Conservation (phyloP, 805 yeast species). For the Metschnikowia borealis region DNA sequence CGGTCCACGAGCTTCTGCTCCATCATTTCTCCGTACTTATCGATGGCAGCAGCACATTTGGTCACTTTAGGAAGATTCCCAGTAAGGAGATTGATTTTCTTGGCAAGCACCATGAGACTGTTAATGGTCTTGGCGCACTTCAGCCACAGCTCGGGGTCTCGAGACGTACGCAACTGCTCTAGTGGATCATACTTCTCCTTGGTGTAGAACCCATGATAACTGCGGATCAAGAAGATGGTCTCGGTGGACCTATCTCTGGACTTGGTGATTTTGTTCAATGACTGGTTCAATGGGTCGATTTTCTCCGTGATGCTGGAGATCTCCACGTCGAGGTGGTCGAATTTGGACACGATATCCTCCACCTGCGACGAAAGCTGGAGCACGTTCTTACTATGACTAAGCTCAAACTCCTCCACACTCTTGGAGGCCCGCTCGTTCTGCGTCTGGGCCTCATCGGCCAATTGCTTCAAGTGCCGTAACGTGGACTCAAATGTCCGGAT, state of each 20-base stretch:
- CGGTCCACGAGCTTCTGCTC: conserved; percentile 66
- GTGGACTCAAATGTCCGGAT: conserved; percentile 90
- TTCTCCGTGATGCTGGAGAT: conserved; percentile 55
- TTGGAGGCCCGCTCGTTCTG: conserved; percentile 50
- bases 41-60: conserved; percentile 44
- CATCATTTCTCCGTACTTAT: conserved; percentile 70
- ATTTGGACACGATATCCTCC: conserved; percentile 42
- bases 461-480: conserved; percentile 59
- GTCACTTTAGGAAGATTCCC: conserved; percentile 42
- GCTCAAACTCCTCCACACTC: conserved; percentile 58
- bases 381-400: conserved; percentile 65
- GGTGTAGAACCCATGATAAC: conserved; percentile 74
- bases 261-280: conserved; percentile 61
- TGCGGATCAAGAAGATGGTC: conserved; percentile 67
- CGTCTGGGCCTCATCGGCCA: conserved; percentile 52
- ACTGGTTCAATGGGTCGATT: conserved; percentile 67
- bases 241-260: conserved; percentile 70
- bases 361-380: conserved; percentile 49
- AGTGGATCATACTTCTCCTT: conserved; percentile 53
- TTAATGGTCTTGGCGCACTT: conserved; percentile 68
- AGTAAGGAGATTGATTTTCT: conserved; percentile 46
- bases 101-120: conserved; percentile 60
- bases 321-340: conserved; percentile 47
- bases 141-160: conserved; percentile 46
- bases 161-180: conserved; percentile 51